Percentiles rank a stretch among this genome's conserved stretches.
These are phyloP conservation scores for Botryotinia narcissicola DNA, from an alignment of 2,329 filamentous ascomycete species.

Conservation along the genomic window DNA sequence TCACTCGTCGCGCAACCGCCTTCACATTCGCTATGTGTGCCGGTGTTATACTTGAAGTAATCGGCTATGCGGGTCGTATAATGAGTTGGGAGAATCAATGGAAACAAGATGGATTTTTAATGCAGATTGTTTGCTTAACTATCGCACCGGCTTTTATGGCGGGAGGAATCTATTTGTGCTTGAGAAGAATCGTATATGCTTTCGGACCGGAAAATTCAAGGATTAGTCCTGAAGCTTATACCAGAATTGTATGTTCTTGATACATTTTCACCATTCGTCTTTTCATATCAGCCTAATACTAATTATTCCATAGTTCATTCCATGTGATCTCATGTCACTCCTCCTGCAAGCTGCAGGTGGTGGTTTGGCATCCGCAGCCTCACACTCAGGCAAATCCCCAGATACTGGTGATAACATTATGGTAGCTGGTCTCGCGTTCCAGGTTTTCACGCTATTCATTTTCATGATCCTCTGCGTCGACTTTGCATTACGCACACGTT, in stretches of 20 bases:
- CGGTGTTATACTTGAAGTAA: constrained; percentile 54
- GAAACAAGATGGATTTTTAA: constrained; percentile 47
- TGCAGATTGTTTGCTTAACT: constrained; percentile 61
- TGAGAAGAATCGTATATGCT: constrained; percentile 49
- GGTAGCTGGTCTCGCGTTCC: constrained; percentile 61
- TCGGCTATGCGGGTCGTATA: constrained; percentile 60
- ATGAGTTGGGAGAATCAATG: constrained; percentile 54
- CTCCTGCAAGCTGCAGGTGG: constrained; percentile 60
- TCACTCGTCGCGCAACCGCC: constrained; percentile 47
- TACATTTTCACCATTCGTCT: constrained; percentile 37
- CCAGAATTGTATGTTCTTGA: constrained; percentile 45
- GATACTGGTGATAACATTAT: constrained; percentile 57
- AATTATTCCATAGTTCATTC: constrained; percentile 51
- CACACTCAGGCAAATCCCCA: constrained; percentile 40
- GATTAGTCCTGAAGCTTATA: constrained; percentile 48
- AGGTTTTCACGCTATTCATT: constrained; percentile 54
- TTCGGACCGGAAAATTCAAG: constrained; percentile 51
- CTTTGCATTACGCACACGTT: constrained; percentile 29
- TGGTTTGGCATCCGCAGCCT: constrained; percentile 53
- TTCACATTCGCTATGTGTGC: constrained; percentile 54
- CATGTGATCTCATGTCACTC: constrained; percentile 60
- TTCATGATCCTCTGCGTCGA: constrained; percentile 48
- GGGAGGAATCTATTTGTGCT: constrained; percentile 61
- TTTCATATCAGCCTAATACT: neutral
- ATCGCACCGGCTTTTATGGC: constrained; percentile 64